phyloP scores from a whole-genome alignment of 331 rosid species.

The Malus hybrid region DNA sequence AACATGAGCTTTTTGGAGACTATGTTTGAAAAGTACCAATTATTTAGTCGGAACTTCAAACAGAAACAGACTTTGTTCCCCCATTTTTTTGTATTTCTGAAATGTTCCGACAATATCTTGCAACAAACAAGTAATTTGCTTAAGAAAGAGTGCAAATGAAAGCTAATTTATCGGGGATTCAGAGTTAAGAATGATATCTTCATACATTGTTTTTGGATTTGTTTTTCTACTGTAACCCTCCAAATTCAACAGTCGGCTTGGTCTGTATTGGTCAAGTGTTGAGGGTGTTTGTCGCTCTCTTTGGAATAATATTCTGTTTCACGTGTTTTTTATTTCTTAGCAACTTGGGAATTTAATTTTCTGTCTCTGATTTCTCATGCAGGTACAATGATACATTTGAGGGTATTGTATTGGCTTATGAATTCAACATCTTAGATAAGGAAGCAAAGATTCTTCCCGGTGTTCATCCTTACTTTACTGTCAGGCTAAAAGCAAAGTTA shows the following conservation, averaged over 20 bases:
- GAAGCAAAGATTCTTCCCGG: conserved; percentile 45
- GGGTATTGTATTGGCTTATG: conserved; percentile 80
- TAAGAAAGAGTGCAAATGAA: not conserved
- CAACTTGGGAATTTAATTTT: not conserved
- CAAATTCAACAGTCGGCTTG: not conserved
- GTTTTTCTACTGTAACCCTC: not conserved
- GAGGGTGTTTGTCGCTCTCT: not conserved
- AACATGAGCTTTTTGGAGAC: not conserved
- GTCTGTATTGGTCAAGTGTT: not conserved
- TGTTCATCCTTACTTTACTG: conserved; percentile 35
- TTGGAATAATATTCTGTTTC: not conserved
- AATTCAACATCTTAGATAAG: conserved; percentile 42
- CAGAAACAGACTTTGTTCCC: not conserved
- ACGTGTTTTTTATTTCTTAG: not conserved
- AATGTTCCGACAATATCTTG: not conserved
- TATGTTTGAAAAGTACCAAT: not conserved
- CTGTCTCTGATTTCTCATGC: conserved; percentile 4
- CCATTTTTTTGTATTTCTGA: not conserved
- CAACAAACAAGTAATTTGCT: not conserved
- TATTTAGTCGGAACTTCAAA: not conserved
- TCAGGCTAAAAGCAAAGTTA: not conserved
- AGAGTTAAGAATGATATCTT: not conserved
- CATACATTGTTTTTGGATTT: not conserved
- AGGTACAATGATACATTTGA: conserved; percentile 62
- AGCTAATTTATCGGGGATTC: not conserved